Percentiles rank a stretch among this genome's conserved stretches.
phyloP scores from a whole-genome alignment of 805 yeast genomes.

The Cyberlindnera japonica region DNA sequence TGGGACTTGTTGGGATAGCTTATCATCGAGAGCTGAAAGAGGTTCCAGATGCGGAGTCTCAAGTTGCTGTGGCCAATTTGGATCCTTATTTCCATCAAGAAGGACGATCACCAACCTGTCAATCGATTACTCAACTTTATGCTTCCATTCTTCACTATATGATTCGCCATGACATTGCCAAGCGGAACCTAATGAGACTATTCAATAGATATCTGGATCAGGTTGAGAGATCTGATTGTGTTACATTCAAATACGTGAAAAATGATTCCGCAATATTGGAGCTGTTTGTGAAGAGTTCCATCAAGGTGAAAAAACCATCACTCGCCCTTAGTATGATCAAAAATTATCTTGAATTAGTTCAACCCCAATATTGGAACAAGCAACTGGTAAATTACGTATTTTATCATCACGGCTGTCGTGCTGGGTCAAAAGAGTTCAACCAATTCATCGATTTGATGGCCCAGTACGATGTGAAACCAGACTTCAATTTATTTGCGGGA shows the following conservation, averaged over 20 bases:
- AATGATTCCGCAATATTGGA: slow-evolving; percentile 19
- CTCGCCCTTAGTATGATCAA: slow-evolving; percentile 18
- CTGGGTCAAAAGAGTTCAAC: slow-evolving; percentile 6
- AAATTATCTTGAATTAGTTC: slow-evolving; percentile 6
- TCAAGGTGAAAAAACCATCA: slow-evolving; percentile 11
- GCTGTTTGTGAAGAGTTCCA: slow-evolving; percentile 13
- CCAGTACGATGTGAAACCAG: slow-evolving; percentile 9
- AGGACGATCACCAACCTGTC: slow-evolving; percentile 12
- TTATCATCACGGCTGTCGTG: slow-evolving; percentile 13
- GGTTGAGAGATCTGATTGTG: not conserved
- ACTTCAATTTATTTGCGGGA: slow-evolving; percentile 16
- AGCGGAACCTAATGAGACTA: not conserved
- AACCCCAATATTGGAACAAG: slow-evolving; percentile 7
- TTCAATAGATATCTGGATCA: slow-evolving; percentile 4
- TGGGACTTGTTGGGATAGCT: slow-evolving; percentile 19
- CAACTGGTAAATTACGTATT: slow-evolving; percentile 9
- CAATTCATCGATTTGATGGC: slow-evolving; percentile 13
- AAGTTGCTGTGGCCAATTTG: slow-evolving; percentile 9
- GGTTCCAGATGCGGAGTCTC: not conserved
- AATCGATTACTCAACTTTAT: slow-evolving; percentile 20
- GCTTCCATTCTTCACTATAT: slow-evolving; percentile 13
- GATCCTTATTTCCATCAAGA: slow-evolving; percentile 10
- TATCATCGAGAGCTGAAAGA: slow-evolving; percentile 4
- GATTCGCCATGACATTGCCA: slow-evolving; percentile 5
- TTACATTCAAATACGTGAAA: not conserved